phyloP scores from a whole-genome alignment of 1,284 basidiomycete species.

The Rhodofomes roseus region DNA sequence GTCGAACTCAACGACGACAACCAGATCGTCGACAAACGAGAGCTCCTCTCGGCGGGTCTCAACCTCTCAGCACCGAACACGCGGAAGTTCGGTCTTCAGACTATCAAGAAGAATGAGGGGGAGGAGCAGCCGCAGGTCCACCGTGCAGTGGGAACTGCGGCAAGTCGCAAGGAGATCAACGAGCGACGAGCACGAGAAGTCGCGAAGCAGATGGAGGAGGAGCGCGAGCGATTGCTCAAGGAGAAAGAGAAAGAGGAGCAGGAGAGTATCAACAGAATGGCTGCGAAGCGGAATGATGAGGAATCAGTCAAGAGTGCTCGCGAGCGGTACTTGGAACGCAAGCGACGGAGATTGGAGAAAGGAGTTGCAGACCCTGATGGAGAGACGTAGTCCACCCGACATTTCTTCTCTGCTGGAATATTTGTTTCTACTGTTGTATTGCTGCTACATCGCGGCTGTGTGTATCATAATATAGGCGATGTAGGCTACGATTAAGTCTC shows the following conservation, averaged over 20 bases:
- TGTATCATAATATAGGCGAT: constrained; percentile 4
- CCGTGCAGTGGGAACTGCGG: constrained; percentile 77
- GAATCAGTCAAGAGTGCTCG: constrained; percentile 67
- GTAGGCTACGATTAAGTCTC: neutral
- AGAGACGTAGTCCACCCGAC: constrained; percentile 1
- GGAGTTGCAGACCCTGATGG: constrained; percentile 19
- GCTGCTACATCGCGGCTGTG: neutral
- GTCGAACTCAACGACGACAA: constrained; percentile 98
- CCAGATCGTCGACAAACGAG: constrained; percentile 94
- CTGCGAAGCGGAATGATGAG: constrained; percentile 70
- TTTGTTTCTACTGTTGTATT: neutral
- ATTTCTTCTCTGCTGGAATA: neutral
- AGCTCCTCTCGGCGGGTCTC: constrained; percentile 86
- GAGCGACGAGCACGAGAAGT: constrained; percentile 75
- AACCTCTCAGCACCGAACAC: constrained; percentile 87
- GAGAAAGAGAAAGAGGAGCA: constrained; percentile 60
- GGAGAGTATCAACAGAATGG: constrained; percentile 50
- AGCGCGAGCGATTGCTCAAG: constrained; percentile 53
- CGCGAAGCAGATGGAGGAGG: constrained; percentile 68
- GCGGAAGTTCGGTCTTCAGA: constrained; percentile 48
- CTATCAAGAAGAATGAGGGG: constrained; percentile 24
- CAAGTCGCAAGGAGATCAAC: constrained; percentile 76
- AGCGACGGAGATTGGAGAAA: constrained; percentile 72
- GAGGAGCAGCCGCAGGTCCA: constrained; percentile 43
- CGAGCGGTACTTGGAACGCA: constrained; percentile 76